Evolutionary conservation across 305 asterid species (phyloP), one percentile per base, ranked within the genome.

Genomic region (Fraxinus albicans): DNA sequence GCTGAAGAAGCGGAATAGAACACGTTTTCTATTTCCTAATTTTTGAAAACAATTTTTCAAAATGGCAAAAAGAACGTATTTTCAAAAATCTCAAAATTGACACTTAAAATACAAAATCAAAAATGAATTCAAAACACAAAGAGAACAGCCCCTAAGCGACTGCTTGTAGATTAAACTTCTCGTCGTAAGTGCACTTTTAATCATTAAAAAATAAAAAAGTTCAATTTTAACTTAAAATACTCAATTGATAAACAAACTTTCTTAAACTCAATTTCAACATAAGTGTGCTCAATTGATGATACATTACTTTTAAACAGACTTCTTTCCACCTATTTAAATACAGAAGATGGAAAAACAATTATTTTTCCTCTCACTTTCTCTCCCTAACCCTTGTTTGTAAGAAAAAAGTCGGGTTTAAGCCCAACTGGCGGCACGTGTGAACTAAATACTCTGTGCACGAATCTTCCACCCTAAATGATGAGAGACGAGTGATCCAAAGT

Each of bases 351-450:
- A 31, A 12, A 34, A 29, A 19, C 7, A 44, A 44, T 10, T 3
- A 10, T 13, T 44, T 23, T 25, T 23, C 58, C 21, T 53, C 8
- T 44, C 79, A 77, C 12, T 12, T 17, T 77, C 25, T 50, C 69
- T 50, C 42, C 65, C 44, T 25, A 25, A 50, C 65, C 15, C 6
- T 70, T 6, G 76, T 72, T 33, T 33, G 4, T 3, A 72, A 72
- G 76, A 31, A 72, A 44, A 55, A 72, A 33, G 44, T 72, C 13
- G 47, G 44, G 77, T 17, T 73, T 73, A 73, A 72, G 80, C 81
- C 85, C 36, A 87, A 85, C 89, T 86, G 90, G 90, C 77, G 86
- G 90, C 91, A 89, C 88, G 88, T 89, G 91, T 79, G 69, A 81
- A 79, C 83, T 85, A 83, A 86, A 83, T 86, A 69, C 84, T 77